phyloP scores from a whole-genome alignment of 306 rosid species.

The Pyrus pyrifolia region DNA sequence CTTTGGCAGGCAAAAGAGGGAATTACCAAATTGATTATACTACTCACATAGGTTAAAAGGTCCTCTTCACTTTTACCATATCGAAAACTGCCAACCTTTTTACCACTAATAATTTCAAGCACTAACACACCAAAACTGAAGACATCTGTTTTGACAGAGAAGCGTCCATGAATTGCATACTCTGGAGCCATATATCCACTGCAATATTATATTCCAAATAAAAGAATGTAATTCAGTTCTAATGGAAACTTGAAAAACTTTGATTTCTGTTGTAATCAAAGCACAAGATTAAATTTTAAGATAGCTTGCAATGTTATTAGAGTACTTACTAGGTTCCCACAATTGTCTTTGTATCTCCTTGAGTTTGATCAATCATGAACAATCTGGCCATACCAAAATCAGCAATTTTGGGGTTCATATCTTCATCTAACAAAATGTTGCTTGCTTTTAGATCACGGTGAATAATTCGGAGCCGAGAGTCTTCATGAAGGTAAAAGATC shows the following conservation, averaged over 20 bases:
- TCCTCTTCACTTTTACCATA: neutral
- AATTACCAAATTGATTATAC: neutral
- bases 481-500: conserved; percentile 6
- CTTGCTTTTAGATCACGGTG: neutral
- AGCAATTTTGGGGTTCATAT: conserved; percentile 7
- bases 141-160: conserved; percentile 20
- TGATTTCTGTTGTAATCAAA: neutral
- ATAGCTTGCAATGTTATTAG: neutral
- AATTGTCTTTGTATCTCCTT: neutral
- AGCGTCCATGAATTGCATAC: neutral
- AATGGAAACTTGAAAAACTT: neutral
- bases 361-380: neutral
- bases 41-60: conserved; percentile 14
- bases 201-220: neutral
- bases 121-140: conserved; percentile 19
- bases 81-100: neutral
- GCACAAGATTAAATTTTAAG: neutral
- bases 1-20: neutral
- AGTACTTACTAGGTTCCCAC: conserved; percentile 3
- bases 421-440: conserved; percentile 1
- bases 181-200: conserved; percentile 31
- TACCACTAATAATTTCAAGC: neutral
- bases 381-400: conserved; percentile 7
- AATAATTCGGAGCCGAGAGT: neutral
- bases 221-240: too few species aligned